Percentiles rank a stretch among this genome's conserved stretches.
phyloP scores from a whole-genome alignment of 2,329 filamentous ascomycete genomes.

The Fusarium redolens region DNA sequence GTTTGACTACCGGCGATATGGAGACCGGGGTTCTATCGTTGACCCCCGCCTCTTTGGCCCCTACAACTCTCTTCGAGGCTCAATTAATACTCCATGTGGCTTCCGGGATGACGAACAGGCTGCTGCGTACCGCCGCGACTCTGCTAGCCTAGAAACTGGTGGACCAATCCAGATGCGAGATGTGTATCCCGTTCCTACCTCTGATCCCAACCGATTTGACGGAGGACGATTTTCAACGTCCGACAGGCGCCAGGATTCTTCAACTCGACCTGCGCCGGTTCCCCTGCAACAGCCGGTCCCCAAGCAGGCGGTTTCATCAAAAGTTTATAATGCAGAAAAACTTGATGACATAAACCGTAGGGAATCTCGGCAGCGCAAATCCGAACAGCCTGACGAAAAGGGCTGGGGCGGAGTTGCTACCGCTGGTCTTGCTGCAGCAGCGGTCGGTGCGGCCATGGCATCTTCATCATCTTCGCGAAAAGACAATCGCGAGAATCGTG shows the following conservation, averaged over 20 bases:
- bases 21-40: conserved; percentile 62
- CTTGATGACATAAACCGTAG: conserved; percentile 52
- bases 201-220: conserved; percentile 73
- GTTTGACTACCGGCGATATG: conserved; percentile 29
- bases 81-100: conserved; percentile 65
- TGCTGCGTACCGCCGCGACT: conserved; percentile 41
- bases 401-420: conserved; percentile 58
- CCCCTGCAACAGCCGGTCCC: conserved; percentile 89
- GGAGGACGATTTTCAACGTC: conserved; percentile 62
- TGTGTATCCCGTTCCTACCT: conserved; percentile 74
- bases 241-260: conserved; percentile 54
- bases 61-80: conserved; percentile 69
- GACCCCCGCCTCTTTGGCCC: conserved; percentile 70
- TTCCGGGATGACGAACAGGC: conserved; percentile 55
- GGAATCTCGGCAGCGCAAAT: conserved; percentile 49
- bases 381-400: conserved; percentile 53
- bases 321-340: conserved; percentile 70
- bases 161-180: conserved; percentile 62
- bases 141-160: conserved; percentile 36
- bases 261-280: conserved; percentile 67
- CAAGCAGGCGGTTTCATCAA: conserved; percentile 75
- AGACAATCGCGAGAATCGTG: conserved; percentile 28
- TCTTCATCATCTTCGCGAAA: conserved; percentile 42
- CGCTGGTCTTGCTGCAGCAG: conserved; percentile 61
- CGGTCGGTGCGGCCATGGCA: conserved; percentile 55